Percentiles rank a stretch among this genome's conserved stretches.
Evolutionary conservation across 2,329 filamentous ascomycete genomes (phyloP).

Genomic region (Exophiala bonariae): DNA sequence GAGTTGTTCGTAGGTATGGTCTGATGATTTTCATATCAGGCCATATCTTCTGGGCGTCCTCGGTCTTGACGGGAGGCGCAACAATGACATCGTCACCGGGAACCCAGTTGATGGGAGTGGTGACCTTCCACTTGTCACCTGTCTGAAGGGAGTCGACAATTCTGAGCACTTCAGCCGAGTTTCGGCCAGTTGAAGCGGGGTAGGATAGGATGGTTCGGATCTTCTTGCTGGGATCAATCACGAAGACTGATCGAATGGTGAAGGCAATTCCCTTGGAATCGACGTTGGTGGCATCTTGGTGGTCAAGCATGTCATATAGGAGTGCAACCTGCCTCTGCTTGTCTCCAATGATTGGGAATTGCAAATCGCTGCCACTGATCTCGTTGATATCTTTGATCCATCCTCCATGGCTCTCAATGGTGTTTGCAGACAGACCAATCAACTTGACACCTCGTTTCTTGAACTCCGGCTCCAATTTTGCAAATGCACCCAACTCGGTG

Average conservation of each 20-base stretch:
- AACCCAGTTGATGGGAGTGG: constrained; percentile 64
- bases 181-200: constrained; percentile 61
- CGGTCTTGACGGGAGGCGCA: constrained; percentile 58
- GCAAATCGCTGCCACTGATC: constrained; percentile 36
- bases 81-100: constrained; percentile 62
- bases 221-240: constrained; percentile 66
- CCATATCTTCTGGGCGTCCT: constrained; percentile 60
- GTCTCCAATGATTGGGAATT: constrained; percentile 47
- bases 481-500: constrained; percentile 64
- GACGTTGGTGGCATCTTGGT: constrained; percentile 44
- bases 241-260: constrained; percentile 65
- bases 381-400: constrained; percentile 58
- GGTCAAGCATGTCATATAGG: constrained; percentile 43
- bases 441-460: constrained; percentile 62
- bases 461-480: constrained; percentile 65
- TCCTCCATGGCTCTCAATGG: constrained; percentile 53
- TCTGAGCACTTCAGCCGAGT: constrained; percentile 57
- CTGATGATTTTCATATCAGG: constrained; percentile 62
- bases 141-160: constrained; percentile 61
- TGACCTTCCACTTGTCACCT: constrained; percentile 60
- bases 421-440: constrained; percentile 60
- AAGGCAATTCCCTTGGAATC: constrained; percentile 54
- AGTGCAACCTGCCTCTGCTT: constrained; percentile 43
- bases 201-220: constrained; percentile 64
- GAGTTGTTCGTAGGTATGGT: constrained; percentile 62